A percentile compares a stretch with the other conserved stretches of the same genome.
Evolutionary conservation across 2,329 filamentous ascomycete species (phyloP).

Genomic region (Arthrobotrys sinensis): DNA sequence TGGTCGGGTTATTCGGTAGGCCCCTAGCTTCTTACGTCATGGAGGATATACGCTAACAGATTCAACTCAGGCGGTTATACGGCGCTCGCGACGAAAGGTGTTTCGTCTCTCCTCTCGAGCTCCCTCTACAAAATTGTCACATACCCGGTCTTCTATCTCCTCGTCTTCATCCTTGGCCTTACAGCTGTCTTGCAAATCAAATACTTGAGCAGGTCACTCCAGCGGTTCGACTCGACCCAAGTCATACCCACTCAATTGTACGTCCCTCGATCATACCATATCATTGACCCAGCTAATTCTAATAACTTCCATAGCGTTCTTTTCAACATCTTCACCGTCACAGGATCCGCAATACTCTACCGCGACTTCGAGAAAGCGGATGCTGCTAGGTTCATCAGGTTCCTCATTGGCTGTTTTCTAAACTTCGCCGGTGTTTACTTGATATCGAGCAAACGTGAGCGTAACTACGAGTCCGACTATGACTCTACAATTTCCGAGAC

Average conservation of each 20-base stretch:
- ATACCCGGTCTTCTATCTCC: slow-evolving; percentile 89
- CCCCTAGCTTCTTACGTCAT: slow-evolving; percentile 61
- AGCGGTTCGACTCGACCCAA: slow-evolving; percentile 95
- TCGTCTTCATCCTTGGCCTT: slow-evolving; percentile 82
- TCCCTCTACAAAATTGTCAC: slow-evolving; percentile 90
- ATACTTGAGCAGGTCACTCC: slow-evolving; percentile 90
- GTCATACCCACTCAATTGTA: slow-evolving; percentile 95
- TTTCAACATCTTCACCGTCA: slow-evolving; percentile 94
- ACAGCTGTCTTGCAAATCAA: slow-evolving; percentile 97
- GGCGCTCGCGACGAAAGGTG: slow-evolving; percentile 94
- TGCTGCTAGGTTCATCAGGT: slow-evolving; percentile 81
- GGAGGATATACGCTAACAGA: slow-evolving; percentile 35
- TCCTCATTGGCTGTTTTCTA: slow-evolving; percentile 88
- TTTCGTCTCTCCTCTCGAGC: slow-evolving; percentile 93
- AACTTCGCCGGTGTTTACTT: slow-evolving; percentile 98
- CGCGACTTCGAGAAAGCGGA: slow-evolving; percentile 92
- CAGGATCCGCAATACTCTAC: slow-evolving; percentile 93
- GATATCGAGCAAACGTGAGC: slow-evolving; percentile 86
- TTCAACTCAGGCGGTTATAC: slow-evolving; percentile 84
- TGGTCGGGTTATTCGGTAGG: slow-evolving; percentile 92
- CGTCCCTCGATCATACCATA: background rate
- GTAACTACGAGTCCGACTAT: slow-evolving; percentile 74
- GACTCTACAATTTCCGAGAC: slow-evolving; percentile 65
- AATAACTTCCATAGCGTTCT: slow-evolving; percentile 73
- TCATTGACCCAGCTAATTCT: background rate